Percentiles rank a stretch among this genome's conserved stretches.
phyloP scores from a whole-genome alignment of 768 basidiomycete species.

The Gloeopeniophorella convolvens region DNA sequence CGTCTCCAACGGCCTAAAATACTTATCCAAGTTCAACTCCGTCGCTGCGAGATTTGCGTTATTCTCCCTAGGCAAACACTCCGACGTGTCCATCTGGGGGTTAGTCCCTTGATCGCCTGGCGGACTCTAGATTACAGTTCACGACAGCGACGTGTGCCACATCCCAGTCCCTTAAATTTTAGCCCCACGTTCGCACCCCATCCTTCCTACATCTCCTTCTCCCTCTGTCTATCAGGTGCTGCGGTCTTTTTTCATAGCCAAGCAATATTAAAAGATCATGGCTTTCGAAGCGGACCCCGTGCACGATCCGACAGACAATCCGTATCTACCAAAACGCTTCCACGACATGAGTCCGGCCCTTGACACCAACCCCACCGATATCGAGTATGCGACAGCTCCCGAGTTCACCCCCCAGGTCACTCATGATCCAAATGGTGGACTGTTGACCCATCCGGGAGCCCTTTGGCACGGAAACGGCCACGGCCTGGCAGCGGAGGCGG shows the following conservation, averaged over 20 bases:
- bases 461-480: not conserved
- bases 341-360: not conserved
- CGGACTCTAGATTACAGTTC: conserved; percentile 17
- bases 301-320: conserved; percentile 11
- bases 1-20: not conserved
- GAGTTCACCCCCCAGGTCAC: not conserved
- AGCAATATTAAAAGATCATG: not conserved
- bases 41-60: not conserved
- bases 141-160: conserved; percentile 16
- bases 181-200: conserved; percentile 7
- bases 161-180: conserved; percentile 4
- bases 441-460: not conserved
- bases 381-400: not conserved
- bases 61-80: conserved; percentile 1
- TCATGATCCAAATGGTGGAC: not conserved
- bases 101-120: conserved; percentile 19
- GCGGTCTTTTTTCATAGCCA: not conserved
- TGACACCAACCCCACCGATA: not conserved
- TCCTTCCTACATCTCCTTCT: not conserved
- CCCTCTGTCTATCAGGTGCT: not conserved
- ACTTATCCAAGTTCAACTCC: conserved; percentile 9
- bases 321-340: conserved; percentile 7
- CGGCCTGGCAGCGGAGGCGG: not conserved
- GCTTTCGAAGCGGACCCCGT: not conserved
- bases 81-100: conserved; percentile 18